Percentiles rank a stretch among this genome's conserved stretches.
Conservation (phyloP, 2,329 filamentous ascomycete genomes). For the Gnomoniopsis smithogilvyi region DNA sequence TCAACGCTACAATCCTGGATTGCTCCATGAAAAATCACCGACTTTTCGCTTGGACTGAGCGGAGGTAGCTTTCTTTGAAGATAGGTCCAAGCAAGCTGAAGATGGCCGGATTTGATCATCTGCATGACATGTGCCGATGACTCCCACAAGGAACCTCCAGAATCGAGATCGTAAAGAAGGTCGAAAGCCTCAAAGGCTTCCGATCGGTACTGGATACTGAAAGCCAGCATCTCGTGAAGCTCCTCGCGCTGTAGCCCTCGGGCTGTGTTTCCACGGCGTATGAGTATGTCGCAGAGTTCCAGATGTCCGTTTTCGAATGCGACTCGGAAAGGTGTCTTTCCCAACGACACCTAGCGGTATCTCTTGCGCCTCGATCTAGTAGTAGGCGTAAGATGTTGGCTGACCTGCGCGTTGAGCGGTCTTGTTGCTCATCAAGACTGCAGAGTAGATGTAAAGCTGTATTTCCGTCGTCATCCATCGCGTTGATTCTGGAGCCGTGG, state of each 20-base stretch:
- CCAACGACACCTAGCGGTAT: not conserved
- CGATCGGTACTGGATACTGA: not conserved
- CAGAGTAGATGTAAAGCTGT: slow-evolving; percentile 5
- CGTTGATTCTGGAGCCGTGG: slow-evolving; percentile 1
- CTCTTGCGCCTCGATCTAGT: slow-evolving; percentile 4
- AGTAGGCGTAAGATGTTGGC: slow-evolving; percentile 4
- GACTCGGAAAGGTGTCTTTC: not conserved
- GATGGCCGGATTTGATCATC: not conserved
- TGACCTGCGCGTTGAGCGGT: not conserved
- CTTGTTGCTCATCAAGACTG: not conserved
- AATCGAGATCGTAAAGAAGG: slow-evolving; percentile 7
- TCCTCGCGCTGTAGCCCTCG: slow-evolving; percentile 1
- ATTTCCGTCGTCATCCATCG: not conserved
- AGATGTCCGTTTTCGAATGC: not conserved
- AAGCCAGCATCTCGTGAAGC: not conserved
- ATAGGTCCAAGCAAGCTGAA: not conserved
- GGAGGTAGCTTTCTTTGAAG: not conserved
- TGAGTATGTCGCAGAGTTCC: slow-evolving; percentile 4
- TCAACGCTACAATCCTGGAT: not conserved
- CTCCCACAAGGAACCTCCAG: not conserved
- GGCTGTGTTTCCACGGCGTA: not conserved
- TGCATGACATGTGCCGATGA: slow-evolving; percentile 1
- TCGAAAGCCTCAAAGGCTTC: not conserved
- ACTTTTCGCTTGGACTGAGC: slow-evolving; percentile 5
- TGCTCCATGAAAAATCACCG: not conserved